Evolutionary conservation across 805 yeast genomes (phyloP).

Genomic region (Candida succiphila): DNA sequence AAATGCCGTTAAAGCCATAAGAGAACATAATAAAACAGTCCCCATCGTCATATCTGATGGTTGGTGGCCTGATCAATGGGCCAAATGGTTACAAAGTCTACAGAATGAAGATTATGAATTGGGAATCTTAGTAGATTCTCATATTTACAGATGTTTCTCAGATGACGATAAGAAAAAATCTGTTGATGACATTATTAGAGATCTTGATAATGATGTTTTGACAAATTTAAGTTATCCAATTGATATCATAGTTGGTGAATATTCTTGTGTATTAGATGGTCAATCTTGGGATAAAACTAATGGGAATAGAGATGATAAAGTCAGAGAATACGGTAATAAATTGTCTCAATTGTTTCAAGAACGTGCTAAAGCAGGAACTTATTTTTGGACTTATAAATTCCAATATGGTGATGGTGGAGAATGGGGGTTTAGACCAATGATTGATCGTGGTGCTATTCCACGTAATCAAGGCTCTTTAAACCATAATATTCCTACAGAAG

Average conservation of each 20-base stretch:
- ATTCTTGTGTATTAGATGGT: slow-evolving; percentile 78
- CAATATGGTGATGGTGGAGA: slow-evolving; percentile 90
- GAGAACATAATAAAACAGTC: slow-evolving; percentile 40
- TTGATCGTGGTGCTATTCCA: slow-evolving; percentile 48
- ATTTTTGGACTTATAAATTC: slow-evolving; percentile 88
- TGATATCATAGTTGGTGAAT: slow-evolving; percentile 83
- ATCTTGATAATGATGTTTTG: slow-evolving; percentile 39
- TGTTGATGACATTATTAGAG: slow-evolving; percentile 54
- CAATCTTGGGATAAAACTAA: slow-evolving; percentile 52
- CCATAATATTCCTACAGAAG: slow-evolving; percentile 27
- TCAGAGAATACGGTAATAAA: slow-evolving; percentile 49
- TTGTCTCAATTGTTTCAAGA: slow-evolving; percentile 38
- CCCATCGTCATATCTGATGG: slow-evolving; percentile 87
- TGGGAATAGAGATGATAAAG: slow-evolving; percentile 42
- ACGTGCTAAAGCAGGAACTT: slow-evolving; percentile 61
- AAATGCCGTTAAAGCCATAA: slow-evolving; percentile 51
- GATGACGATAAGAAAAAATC: slow-evolving; percentile 58
- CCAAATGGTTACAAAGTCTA: slow-evolving; percentile 43
- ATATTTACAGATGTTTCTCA: slow-evolving; percentile 78
- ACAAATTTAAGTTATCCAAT: slow-evolving; percentile 34
- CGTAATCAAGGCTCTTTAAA: slow-evolving; percentile 11
- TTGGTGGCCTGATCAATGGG: slow-evolving; percentile 85
- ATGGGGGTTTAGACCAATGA: slow-evolving; percentile 86
- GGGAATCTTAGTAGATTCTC: slow-evolving; percentile 75
- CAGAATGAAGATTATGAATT: slow-evolving; percentile 24